Evolutionary conservation across 1,139 yeast genomes (phyloP).

Genomic region (Hansenula lynferdii): DNA sequence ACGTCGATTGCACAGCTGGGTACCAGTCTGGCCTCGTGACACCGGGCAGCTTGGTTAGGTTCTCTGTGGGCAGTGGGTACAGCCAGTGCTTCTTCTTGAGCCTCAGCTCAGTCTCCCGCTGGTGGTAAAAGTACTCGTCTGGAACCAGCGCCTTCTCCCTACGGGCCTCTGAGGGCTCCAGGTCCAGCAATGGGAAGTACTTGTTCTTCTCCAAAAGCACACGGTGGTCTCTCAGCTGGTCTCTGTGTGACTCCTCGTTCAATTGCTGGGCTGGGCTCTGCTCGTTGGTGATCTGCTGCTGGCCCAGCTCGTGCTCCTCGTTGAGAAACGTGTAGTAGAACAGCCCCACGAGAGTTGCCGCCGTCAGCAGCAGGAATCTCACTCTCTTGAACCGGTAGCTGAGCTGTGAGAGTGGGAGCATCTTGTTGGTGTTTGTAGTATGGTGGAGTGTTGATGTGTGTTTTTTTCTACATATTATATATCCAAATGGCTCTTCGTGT

Average conservation of each 20-base stretch:
- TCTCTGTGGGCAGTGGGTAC: constrained; percentile 29
- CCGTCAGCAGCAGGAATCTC: constrained; percentile 13
- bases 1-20: constrained; percentile 26
- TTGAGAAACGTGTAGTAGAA: constrained; percentile 22
- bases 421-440: neutral
- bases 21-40: constrained; percentile 14
- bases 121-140: constrained; percentile 16
- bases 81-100: constrained; percentile 19
- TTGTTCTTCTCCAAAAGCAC: constrained; percentile 29
- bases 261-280: neutral
- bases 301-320: constrained; percentile 19
- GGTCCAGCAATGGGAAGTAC: constrained; percentile 31
- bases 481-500: too few relatives aligned
- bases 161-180: constrained; percentile 14
- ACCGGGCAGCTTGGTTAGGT: constrained; percentile 24
- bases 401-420: neutral
- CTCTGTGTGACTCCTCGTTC: neutral
- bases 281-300: constrained; percentile 14
- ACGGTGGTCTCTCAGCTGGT: constrained; percentile 3
- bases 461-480: neutral
- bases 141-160: constrained; percentile 19
- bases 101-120: constrained; percentile 11
- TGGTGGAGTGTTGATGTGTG: neutral
- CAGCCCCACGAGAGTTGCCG: constrained; percentile 14
- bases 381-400: constrained; percentile 12